Evolutionary conservation across 1,139 yeast species (phyloP), one percentile per base, ranked within the genome.

Genomic region (Oligophagozyma castellii): DNA sequence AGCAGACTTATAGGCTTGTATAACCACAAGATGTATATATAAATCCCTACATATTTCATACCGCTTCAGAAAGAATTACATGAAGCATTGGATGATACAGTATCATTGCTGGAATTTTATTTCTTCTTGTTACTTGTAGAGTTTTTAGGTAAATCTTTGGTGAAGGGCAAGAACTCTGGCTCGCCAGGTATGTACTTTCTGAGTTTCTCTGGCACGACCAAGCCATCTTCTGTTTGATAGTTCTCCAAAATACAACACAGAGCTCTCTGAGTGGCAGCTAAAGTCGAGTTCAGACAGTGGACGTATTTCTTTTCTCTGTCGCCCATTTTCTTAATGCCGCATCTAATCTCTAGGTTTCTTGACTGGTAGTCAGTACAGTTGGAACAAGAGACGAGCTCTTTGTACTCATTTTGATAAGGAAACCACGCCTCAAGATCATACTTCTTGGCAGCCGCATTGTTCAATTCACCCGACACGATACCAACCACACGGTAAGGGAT

Each of bases 361-460:
- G 96, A 80, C 66, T 89, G 99, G 64, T 89, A 89, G 63, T 89
- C 99, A 35, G 98, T 92, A 72, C 99, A 89, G 70, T 89, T 89
- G 37, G 96, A 86, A 66, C 96, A 89, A 15, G 95, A 83, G 36
- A 92, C 98, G 49, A 89, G 73, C 66, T 89, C 99, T 65, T 92
- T 92, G 66, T 81, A 92, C 62, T 92, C 98, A 59, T 84, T 71
- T 68, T 89, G 98, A 80, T 68, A 89, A 53, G 99, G 99, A 93
- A 89, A 92, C 99, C 99, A 89, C 27, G 99, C 99, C 67, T 89
- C 99, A 55, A 89, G 70, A 63, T 89, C 99, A 65, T 77, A 89
- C 63, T 89, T 89, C 69, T 89, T 89, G 43, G 98, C 95, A 37
- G 98, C 98, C 33, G 99, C 96, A 48, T 92, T 89, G 70, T 92